Evolutionary conservation across 2,329 filamentous ascomycete genomes (phyloP), one percentile per base, ranked within the genome.

Genomic region (Magnaporthiopsis poae): DNA sequence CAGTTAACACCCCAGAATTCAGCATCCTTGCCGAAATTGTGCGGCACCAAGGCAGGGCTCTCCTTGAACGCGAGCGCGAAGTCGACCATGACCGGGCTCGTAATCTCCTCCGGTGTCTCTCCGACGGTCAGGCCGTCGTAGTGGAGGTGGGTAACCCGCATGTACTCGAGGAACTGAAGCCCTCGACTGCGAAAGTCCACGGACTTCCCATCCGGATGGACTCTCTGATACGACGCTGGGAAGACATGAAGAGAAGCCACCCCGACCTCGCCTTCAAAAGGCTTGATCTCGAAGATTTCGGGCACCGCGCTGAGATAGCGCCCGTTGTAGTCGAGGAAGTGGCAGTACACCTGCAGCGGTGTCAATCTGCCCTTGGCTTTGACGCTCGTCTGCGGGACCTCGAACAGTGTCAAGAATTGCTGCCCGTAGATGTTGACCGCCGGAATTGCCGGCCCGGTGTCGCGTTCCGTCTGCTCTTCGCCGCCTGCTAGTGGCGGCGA

Each of bases 301-400:
- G 73, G 74, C 21, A 80, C 77, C 0, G 77, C 74, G 0, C 78
- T 77, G 63, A 75, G 80, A 8, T 71, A 68, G 12, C 70, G 73
- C 0, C 79, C 79, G 15, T 80, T 76, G 66, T 78, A 76, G 63
- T 80, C 78, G 59, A 80, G 76, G 69, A 79, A 79, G 67, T 80
- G 80, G 18, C 60, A 61, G 0, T 5, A 31, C 27, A 61, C 18
- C 18, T 2, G 27, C 8, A 61, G 60, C 21, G 60, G 13, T 7
- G 27, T 61, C 29, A 61, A 21, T 3, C 29, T 8, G 33, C 9
- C 21, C 27, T 21, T 61, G 15, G 60, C 60, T 9, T 35, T 61
- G 1, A 1, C 60, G 60, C 18, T 27, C 27, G 27, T 27, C 27
- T 27, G 27, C 27, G 27, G 27, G 2, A 27, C 27, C 27, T 27